Percentiles rank a stretch among this genome's conserved stretches.
Evolutionary conservation across 495 filamentous ascomycete species (phyloP).

Genomic region (Penicillium nucicola): DNA sequence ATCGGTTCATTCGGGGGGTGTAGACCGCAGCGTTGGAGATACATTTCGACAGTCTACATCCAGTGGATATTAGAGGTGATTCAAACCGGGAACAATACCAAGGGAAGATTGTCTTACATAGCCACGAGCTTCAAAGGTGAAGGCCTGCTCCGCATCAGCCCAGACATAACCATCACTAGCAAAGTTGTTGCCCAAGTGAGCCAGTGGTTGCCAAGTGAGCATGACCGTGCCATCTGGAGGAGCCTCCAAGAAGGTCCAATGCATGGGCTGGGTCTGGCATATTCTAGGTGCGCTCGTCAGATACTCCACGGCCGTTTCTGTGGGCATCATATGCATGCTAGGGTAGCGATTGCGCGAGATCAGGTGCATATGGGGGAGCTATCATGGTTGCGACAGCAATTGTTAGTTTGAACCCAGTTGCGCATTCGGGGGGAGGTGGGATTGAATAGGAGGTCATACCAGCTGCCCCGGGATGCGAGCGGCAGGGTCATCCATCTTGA

Average conservation of each 20-base stretch:
- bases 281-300: slow-evolving; percentile 76
- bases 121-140: slow-evolving; percentile 67
- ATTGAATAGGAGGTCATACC: slow-evolving; percentile 39
- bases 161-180: slow-evolving; percentile 92
- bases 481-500: slow-evolving; percentile 63
- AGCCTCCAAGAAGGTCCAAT: slow-evolving; percentile 85
- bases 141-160: slow-evolving; percentile 72
- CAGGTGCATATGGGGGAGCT: slow-evolving; percentile 86
- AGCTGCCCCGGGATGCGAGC: slow-evolving; percentile 59
- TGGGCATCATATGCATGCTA: slow-evolving; percentile 58
- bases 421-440: neutral
- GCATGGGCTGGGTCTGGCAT: slow-evolving; percentile 72
- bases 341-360: slow-evolving; percentile 75
- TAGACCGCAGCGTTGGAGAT: slow-evolving; percentile 74
- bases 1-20: slow-evolving; percentile 62
- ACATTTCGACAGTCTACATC: slow-evolving; percentile 71
- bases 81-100: neutral
- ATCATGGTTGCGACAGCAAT: slow-evolving; percentile 11
- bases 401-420: slow-evolving; percentile 12
- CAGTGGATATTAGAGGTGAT: neutral
- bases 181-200: slow-evolving; percentile 62
- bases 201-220: slow-evolving; percentile 80
- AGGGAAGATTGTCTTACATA: slow-evolving; percentile 55
- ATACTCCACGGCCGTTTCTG: slow-evolving; percentile 70
- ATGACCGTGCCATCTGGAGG: slow-evolving; percentile 77